Base-by-base conservation (phyloP, 2,329 filamentous ascomycete genomes). In the Venturiaceae sp. region DNA sequence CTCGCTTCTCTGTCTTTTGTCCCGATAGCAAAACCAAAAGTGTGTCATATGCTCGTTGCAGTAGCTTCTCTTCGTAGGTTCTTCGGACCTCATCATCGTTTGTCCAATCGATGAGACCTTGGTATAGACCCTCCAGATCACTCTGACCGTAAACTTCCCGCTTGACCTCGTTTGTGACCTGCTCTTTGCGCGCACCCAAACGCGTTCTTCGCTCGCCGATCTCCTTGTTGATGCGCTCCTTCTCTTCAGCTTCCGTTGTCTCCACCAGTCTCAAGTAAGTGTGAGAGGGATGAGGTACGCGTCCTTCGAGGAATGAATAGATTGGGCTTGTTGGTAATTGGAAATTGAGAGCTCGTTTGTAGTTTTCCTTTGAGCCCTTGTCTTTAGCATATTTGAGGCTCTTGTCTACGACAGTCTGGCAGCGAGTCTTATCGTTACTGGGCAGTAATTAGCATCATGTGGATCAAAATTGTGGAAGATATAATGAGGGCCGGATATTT, bases 161-260 rank as follows among this genome's bases (percentile, higher is more conserved):
- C 70, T 92, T 96, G 53, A 95, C 94, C 61, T 96, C 89, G 2
- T 83, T 71, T 0, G 88, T 96, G 23, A 97, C 92, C 61, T 94
- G 87, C 41, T 83, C 85, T 59, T 96, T 80, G 50, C 83, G 87
- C 9, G 92, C 91, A 44, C 94, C 94, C 2, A 99, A 80, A 37
- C 94, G 82, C 1, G 92, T 96, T 62, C 92, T 82, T 46, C 94
- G 83, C 72, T 96, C 91, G 33, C 87, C 90, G 64, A 99, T 95
- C 60, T 96, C 83, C 3, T 83, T 88, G 68, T 96, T 96, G 70
- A 96, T 92, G 33, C 84, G 86, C 68, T 92, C 87, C 68, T 88
- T 92, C 72, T 99, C 94, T 61, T 94, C 89, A 1, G 83, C 77
- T 68, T 97, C 94, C 3, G 89, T 80, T 21, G 95, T 88, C 64